phyloP scores from a whole-genome alignment of 495 filamentous ascomycete species.

The Terfezia boudieri region DNA sequence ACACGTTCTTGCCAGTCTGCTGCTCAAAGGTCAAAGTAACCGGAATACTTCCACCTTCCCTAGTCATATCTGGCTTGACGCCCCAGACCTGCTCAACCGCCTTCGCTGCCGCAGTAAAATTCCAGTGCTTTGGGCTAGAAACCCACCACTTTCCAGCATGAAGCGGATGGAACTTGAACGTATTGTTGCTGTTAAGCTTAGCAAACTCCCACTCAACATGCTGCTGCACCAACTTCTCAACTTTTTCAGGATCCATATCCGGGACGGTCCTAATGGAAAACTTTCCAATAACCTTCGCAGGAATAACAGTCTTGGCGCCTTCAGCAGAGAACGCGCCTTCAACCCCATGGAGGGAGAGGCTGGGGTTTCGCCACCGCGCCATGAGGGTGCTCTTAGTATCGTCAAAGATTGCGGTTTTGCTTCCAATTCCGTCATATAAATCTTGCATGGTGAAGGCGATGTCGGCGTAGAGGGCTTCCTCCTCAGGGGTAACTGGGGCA shows the following conservation, averaged over 20 bases:
- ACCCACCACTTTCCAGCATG: constrained; percentile 98
- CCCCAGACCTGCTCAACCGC: constrained; percentile 83
- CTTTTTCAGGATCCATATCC: constrained; percentile 81
- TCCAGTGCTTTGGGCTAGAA: constrained; percentile 91
- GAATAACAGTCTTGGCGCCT: constrained; percentile 96
- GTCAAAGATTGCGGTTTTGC: constrained; percentile 58
- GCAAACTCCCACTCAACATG: constrained; percentile 59
- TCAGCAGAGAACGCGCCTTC: constrained; percentile 87
- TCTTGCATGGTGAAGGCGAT: constrained; percentile 94
- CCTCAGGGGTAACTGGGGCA: constrained; percentile 62
- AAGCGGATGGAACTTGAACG: constrained; percentile 48
- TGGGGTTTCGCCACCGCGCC: constrained; percentile 86
- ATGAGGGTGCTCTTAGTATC: constrained; percentile 79
- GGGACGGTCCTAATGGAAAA: constrained; percentile 95
- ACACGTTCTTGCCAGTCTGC: constrained; percentile 93
- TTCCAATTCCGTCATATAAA: constrained; percentile 72
- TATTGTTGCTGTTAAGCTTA: constrained; percentile 78
- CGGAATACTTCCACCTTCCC: constrained; percentile 91
- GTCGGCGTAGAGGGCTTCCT: constrained; percentile 57
- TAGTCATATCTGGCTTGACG: constrained; percentile 79
- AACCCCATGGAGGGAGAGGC: constrained; percentile 84
- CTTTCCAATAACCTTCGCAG: constrained; percentile 90
- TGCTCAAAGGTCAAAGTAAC: constrained; percentile 95
- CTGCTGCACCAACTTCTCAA: constrained; percentile 61
- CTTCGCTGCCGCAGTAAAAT: constrained; percentile 81